These are phyloP conservation scores for Conringia planisiliqua DNA, from an alignment of 345 rosid genomes.

Conservation along the genomic window DNA sequence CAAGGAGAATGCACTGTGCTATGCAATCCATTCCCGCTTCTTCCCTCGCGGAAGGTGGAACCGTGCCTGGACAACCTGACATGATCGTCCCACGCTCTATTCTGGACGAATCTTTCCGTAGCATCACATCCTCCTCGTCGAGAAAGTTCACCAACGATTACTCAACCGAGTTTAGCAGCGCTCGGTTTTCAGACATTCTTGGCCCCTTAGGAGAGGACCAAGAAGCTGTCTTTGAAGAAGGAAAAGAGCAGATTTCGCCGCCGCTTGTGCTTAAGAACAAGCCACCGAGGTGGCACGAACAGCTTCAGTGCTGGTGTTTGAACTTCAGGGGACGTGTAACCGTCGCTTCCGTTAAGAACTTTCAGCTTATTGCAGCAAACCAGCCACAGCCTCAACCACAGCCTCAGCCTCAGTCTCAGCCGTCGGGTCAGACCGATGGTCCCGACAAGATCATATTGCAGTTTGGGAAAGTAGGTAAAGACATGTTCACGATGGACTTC, in stretches of 20 bases:
- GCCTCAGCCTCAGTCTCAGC: constrained; percentile 10
- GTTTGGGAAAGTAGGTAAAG: constrained; percentile 93
- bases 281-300: constrained; percentile 95
- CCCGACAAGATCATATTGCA: constrained; percentile 82
- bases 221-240: constrained; percentile 29
- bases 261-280: constrained; percentile 75
- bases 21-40: constrained; percentile 83
- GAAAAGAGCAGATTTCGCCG: constrained; percentile 50
- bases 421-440: constrained; percentile 42
- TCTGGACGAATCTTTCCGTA: constrained; percentile 86
- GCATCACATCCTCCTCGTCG: constrained; percentile 59
- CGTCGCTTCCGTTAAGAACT: constrained; percentile 92
- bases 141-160: constrained; percentile 50
- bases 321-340: constrained; percentile 94
- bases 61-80: constrained; percentile 84
- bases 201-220: constrained; percentile 55
- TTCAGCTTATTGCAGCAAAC: constrained; percentile 83
- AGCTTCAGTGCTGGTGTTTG: constrained; percentile 96
- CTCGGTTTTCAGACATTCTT: constrained; percentile 77
- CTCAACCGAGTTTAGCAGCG: constrained; percentile 73
- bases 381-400: constrained; percentile 56
- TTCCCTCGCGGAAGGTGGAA: constrained; percentile 69
- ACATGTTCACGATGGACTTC: constrained; percentile 96
- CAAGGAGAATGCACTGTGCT: constrained; percentile 87
- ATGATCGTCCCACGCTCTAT: constrained; percentile 56